Evolutionary conservation across 495 filamentous ascomycete species (phyloP), one percentile per base, ranked within the genome.

Genomic region (Trypethelium eluteriae): DNA sequence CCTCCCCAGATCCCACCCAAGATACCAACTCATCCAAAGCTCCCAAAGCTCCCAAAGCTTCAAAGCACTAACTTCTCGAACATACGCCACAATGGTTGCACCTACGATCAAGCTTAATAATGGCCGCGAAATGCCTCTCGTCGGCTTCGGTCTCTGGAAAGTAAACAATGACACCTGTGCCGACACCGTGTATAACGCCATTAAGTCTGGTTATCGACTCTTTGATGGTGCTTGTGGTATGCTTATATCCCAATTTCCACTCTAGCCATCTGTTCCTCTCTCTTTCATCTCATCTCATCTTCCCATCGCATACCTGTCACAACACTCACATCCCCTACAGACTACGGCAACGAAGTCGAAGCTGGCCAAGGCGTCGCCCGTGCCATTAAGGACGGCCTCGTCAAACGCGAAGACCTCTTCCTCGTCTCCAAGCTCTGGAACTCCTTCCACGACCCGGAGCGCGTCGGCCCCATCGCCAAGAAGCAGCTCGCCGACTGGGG

Each of bases 391-490:
- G 91, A 96, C 12, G 91, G 91, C 46, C 74, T 95, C 62, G 91
- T 94, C 71, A 93, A 87, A 80, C 89, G 92, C 66, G 83, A 86
- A 75, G 91, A 96, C 39, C 88, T 95, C 77, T 96, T 96, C 84
- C 84, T 96, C 74, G 89, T 91, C 65, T 91, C 89, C 72, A 96
- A 96, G 81, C 86, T 96, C 63, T 96, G 92, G 92, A 93, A 93
- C 81, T 69, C 70, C 61, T 81, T 84, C 68, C 87, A 90, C 68
- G 83, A 85, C 63, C 83, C 85, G 1, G 81, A 85, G 38, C 84
- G 85, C 57, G 88, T 87, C 2, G 76, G 73, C 38, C 75, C 75
- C 11, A 85, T 88, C n/a, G 72, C 86, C 65, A 79, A 85, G 62
- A 79, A 84, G 66, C 85, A 88, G 4, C 76, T 90, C 14, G 73